Conservation (phyloP, 805 yeast species). For the Ogataea polymorpha region DNA sequence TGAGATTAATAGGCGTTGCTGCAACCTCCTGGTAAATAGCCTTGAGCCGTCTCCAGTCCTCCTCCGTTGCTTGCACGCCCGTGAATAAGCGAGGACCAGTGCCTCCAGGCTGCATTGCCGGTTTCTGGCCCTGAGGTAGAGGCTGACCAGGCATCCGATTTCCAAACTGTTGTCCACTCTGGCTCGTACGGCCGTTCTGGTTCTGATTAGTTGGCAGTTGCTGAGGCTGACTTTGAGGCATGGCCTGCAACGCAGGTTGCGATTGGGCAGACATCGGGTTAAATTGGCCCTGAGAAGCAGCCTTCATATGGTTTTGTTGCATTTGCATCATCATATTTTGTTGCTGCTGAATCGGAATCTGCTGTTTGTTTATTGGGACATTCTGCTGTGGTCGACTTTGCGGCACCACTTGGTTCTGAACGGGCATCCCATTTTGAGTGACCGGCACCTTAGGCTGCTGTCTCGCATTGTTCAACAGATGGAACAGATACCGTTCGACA, state of each 20-base stretch:
- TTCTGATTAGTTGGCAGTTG: slow-evolving; percentile 35
- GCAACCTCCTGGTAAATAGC: slow-evolving; percentile 68
- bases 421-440: slow-evolving; percentile 9
- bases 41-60: slow-evolving; percentile 58
- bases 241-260: slow-evolving; percentile 10
- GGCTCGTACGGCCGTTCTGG: slow-evolving; percentile 20
- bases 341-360: slow-evolving; percentile 22
- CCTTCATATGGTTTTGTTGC: slow-evolving; percentile 29
- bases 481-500: slow-evolving; percentile 32
- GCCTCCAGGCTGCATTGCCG: slow-evolving; percentile 6
- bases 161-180: slow-evolving; percentile 18
- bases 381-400: slow-evolving; percentile 21
- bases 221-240: slow-evolving; percentile 19
- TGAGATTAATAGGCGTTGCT: slow-evolving; percentile 59
- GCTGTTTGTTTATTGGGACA: slow-evolving; percentile 9
- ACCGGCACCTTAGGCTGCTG: slow-evolving; percentile 18
- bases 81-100: slow-evolving; percentile 29
- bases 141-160: slow-evolving; percentile 8
- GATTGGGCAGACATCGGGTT: slow-evolving; percentile 6
- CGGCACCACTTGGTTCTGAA: slow-evolving; percentile 3
- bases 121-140: slow-evolving; percentile 15
- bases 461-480: slow-evolving; percentile 22
- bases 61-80: slow-evolving; percentile 47
- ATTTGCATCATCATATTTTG: slow-evolving; percentile 22
- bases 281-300: slow-evolving; percentile 14